These are phyloP conservation scores for Zygosaccharomyces bisporus DNA, from an alignment of 805 yeast species.

Conservation along the genomic window DNA sequence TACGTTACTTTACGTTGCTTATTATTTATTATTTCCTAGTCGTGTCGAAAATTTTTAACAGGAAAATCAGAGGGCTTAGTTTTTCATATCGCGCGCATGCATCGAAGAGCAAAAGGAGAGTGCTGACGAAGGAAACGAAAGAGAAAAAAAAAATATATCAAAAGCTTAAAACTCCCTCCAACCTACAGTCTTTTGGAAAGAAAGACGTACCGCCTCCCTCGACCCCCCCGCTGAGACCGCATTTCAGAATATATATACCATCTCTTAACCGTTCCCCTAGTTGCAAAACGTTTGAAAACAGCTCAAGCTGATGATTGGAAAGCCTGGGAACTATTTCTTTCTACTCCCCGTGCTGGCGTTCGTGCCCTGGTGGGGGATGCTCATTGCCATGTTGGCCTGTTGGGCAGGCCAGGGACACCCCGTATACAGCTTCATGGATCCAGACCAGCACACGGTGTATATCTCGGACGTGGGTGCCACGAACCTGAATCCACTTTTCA, in stretches of 20 bases:
- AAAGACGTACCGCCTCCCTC: slow-evolving; percentile 1
- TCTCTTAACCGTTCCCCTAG: background rate
- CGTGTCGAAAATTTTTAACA: slow-evolving; percentile 1
- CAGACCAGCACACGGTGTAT: slow-evolving; percentile 53
- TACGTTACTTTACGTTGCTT: background rate
- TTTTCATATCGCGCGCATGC: slow-evolving; percentile 9
- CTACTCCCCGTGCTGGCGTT: slow-evolving; percentile 63
- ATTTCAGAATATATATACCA: background rate
- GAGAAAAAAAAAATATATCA: slow-evolving; percentile 6
- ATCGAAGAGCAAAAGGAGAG: slow-evolving; percentile 9
- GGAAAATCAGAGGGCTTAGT: slow-evolving; percentile 10
- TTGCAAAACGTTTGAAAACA: background rate
- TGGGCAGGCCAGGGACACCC: slow-evolving; percentile 87
- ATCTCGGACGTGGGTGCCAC: slow-evolving; percentile 89
- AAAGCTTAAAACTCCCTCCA: background rate
- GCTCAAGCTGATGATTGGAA: slow-evolving; percentile 10
- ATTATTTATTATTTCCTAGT: slow-evolving; percentile 1
- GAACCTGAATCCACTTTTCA: slow-evolving; percentile 77
- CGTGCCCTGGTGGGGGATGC: slow-evolving; percentile 87
- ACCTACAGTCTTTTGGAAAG: background rate
- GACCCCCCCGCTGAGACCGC: background rate
- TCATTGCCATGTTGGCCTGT: slow-evolving; percentile 66
- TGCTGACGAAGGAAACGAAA: background rate
- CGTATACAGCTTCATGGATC: slow-evolving; percentile 51
- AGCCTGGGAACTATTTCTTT: slow-evolving; percentile 44